Evolutionary conservation across 441 rosid species (phyloP).

Genomic region (Gossypium trilobum): DNA sequence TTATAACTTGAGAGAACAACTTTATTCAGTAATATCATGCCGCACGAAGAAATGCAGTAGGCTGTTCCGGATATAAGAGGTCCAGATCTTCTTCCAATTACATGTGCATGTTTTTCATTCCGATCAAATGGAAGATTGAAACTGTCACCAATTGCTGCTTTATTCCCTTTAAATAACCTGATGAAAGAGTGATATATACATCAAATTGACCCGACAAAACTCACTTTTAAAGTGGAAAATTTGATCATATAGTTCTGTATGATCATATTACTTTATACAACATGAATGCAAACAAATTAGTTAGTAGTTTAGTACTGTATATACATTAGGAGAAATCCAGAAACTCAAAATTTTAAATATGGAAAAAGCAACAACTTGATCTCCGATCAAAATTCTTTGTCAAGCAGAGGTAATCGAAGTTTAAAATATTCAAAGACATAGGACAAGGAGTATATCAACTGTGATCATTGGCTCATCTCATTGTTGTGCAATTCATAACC

Average conservation of each 20-base stretch:
- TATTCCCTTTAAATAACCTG: slow-evolving; percentile 56
- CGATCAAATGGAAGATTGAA: slow-evolving; percentile 23
- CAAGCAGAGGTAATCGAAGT: not conserved
- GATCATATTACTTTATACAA: not conserved
- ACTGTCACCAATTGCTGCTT: slow-evolving; percentile 18
- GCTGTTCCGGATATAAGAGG: slow-evolving; percentile 80
- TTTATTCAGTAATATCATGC: slow-evolving; percentile 85
- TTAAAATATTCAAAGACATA: not conserved
- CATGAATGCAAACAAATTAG: not conserved
- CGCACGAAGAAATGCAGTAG: slow-evolving; percentile 79
- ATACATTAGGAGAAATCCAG: not conserved
- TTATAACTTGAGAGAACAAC: slow-evolving; percentile 63
- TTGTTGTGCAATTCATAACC: not conserved
- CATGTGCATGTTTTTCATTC: slow-evolving; percentile 41
- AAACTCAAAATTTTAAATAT: not conserved
- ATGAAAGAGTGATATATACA: slow-evolving; percentile 3
- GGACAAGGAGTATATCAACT: not conserved
- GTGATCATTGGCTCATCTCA: not conserved
- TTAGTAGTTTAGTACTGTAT: not conserved
- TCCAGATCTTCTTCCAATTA: slow-evolving; percentile 40
- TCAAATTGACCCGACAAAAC: not conserved
- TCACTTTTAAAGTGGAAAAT: not conserved
- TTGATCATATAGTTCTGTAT: not conserved
- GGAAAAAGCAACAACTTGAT: not conserved
- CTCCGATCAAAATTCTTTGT: not conserved